phyloP scores from a whole-genome alignment of 495 filamentous ascomycete species.

The Hypomontagnella monticulosa region DNA sequence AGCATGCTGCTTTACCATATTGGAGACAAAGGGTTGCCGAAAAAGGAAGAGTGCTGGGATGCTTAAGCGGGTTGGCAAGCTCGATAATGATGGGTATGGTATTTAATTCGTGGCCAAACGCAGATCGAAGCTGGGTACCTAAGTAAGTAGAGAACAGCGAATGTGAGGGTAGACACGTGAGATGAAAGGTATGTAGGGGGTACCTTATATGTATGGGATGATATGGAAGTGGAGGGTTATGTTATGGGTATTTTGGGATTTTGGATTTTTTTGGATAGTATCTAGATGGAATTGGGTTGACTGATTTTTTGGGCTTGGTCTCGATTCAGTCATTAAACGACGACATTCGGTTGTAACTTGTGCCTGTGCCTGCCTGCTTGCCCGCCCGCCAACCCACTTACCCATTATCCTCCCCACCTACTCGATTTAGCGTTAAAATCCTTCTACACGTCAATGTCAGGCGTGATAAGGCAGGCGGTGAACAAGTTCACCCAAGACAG shows the following conservation, averaged over 20 bases:
- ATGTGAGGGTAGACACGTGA: too few relatives aligned
- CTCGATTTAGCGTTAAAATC: constrained; percentile 39
- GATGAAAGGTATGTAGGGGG: too few relatives aligned
- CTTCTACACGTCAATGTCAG: constrained; percentile 30
- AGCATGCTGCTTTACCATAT: constrained; percentile 42
- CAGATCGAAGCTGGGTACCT: too few relatives aligned
- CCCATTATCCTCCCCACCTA: constrained; percentile 25
- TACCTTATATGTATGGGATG: too few relatives aligned
- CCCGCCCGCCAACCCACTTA: constrained; percentile 7
- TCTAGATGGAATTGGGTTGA: neutral
- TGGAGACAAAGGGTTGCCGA: constrained; percentile 5
- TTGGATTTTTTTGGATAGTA: neutral
- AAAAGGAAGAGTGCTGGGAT: neutral
- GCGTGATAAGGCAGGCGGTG: constrained; percentile 32
- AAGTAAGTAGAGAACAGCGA: too few relatives aligned
- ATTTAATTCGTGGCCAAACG: neutral
- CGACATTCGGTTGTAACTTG: constrained; percentile 15
- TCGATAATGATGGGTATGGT: neutral
- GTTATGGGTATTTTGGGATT: too few relatives aligned
- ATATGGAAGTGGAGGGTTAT: too few relatives aligned
- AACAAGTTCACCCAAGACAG: neutral
- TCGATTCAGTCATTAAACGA: constrained; percentile 28
- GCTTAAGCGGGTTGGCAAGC: neutral
- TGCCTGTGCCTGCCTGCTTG: constrained; percentile 22
- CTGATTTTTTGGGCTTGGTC: constrained; percentile 13